These are phyloP conservation scores for Daedalea quercina DNA, from an alignment of 768 basidiomycete species.

Conservation along the genomic window DNA sequence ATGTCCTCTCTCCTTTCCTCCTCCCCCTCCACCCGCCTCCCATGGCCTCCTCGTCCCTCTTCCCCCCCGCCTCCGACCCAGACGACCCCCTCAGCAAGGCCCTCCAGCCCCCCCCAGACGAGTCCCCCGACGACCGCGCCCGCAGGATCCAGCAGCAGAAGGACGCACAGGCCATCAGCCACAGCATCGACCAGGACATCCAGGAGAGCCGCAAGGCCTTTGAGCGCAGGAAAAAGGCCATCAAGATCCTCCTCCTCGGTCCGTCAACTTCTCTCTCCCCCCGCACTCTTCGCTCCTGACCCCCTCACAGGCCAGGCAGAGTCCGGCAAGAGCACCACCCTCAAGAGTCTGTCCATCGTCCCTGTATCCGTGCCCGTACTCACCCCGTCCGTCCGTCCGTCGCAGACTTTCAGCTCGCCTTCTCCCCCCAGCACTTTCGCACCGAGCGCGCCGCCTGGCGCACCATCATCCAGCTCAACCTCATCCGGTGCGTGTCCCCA, in stretches of 20 bases:
- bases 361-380: neutral
- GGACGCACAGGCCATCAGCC: constrained; percentile 37
- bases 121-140: constrained; percentile 30
- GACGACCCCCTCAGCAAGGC: constrained; percentile 28
- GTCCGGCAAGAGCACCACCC: constrained; percentile 44
- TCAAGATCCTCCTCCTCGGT: constrained; percentile 55
- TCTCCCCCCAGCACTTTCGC: constrained; percentile 55
- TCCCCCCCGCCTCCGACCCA: constrained; percentile 7
- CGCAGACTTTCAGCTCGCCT: constrained; percentile 62
- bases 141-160: constrained; percentile 28
- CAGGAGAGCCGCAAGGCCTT: constrained; percentile 36
- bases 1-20: neutral
- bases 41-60: neutral
- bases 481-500: constrained; percentile 43
- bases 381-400: neutral
- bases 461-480: constrained; percentile 60
- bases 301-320: constrained; percentile 48
- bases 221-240: constrained; percentile 43
- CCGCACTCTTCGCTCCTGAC: neutral
- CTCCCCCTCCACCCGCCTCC: neutral
- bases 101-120: constrained; percentile 28
- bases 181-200: constrained; percentile 43
- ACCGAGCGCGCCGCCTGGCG: constrained; percentile 54
- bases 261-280: constrained; percentile 3
- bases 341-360: constrained; percentile 21